Conservation (phyloP, 192 early-diverging fungal genomes). For the Coemansia sp. region DNA sequence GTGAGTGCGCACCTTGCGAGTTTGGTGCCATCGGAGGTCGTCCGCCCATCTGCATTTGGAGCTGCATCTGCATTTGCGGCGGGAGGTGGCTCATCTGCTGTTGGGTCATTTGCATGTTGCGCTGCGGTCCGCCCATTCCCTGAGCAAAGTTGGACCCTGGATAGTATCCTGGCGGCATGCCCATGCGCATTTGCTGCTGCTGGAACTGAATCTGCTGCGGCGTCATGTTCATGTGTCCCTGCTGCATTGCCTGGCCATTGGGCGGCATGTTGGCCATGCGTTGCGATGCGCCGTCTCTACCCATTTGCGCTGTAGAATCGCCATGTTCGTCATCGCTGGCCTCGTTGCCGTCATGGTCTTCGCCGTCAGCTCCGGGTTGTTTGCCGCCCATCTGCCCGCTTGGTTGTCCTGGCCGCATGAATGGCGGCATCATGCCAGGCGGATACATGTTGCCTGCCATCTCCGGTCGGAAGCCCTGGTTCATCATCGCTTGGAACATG, state of each 20-base stretch:
- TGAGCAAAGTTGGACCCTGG: conserved; percentile 24
- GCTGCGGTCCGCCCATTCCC: conserved; percentile 31
- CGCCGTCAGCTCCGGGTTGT: conserved; percentile 4
- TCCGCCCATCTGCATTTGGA: conserved; percentile 44
- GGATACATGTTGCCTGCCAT: conserved; percentile 43
- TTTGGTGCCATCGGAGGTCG: conserved; percentile 30
- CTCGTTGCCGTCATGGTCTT: conserved; percentile 4
- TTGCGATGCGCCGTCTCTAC: conserved; percentile 14
- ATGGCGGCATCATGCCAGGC: conserved; percentile 36
- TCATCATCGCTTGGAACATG: conserved; percentile 44
- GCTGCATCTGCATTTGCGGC: conserved; percentile 47
- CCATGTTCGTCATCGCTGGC: conserved; percentile 7
- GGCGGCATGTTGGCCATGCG: conserved; percentile 1
- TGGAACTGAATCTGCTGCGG: conserved; percentile 31
- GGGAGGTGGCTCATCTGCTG: conserved; percentile 24
- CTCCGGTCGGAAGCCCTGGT: conserved; percentile 21
- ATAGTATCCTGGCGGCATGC: conserved; percentile 37
- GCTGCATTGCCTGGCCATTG: conserved; percentile 9
- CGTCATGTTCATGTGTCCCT: conserved; percentile 15
- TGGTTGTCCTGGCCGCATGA: conserved; percentile 17
- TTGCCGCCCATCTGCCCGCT: neutral
- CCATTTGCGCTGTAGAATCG: neutral
- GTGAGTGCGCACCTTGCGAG: conserved; percentile 21
- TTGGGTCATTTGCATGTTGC: conserved; percentile 40
- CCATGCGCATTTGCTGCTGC: conserved; percentile 38